phyloP scores from a whole-genome alignment of 148 eudicot species.

The Silene uniflora region DNA sequence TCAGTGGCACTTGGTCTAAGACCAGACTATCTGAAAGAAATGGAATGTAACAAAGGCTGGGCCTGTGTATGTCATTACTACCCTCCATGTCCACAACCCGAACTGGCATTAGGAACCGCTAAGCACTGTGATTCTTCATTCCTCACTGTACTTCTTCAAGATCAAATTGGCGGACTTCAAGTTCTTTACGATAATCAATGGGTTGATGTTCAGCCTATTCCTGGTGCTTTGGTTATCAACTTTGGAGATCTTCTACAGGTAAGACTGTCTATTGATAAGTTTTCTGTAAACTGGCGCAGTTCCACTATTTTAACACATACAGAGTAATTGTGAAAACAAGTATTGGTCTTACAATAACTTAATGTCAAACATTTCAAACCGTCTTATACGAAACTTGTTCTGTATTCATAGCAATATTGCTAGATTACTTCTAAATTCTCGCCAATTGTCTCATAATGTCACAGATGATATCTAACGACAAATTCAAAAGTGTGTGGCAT shows the following conservation, averaged over 20 bases:
- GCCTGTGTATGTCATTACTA: slow-evolving; percentile 29
- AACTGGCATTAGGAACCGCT: slow-evolving; percentile 11
- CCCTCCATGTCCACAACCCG: slow-evolving; percentile 19
- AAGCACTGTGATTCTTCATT: slow-evolving; percentile 16
- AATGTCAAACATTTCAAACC: no score
- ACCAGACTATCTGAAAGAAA: no score
- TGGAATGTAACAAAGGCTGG: slow-evolving; percentile 2
- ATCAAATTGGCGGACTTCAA: slow-evolving; percentile 48
- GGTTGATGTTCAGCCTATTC: slow-evolving; percentile 34
- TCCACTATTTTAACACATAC: slow-evolving; percentile 31
- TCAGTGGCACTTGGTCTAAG: no score
- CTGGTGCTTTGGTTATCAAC: slow-evolving; percentile 39
- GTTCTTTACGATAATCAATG: slow-evolving; percentile 32
- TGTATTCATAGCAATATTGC: no score
- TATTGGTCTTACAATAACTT: no score
- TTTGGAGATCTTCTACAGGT: neutral
- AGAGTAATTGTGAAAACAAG: no score
- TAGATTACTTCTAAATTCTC: no score
- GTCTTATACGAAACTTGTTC: no score
- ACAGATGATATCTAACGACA: no score
- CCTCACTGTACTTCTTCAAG: slow-evolving; percentile 24
- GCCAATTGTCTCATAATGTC: no score
- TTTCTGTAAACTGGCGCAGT: neutral
- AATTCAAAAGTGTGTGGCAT: no score
- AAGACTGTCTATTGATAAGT: no score